Percentiles rank a stretch among this genome's conserved stretches.
phyloP scores from a whole-genome alignment of 2,329 filamentous ascomycete genomes.

The Chrysoporthe deuterocubensis region DNA sequence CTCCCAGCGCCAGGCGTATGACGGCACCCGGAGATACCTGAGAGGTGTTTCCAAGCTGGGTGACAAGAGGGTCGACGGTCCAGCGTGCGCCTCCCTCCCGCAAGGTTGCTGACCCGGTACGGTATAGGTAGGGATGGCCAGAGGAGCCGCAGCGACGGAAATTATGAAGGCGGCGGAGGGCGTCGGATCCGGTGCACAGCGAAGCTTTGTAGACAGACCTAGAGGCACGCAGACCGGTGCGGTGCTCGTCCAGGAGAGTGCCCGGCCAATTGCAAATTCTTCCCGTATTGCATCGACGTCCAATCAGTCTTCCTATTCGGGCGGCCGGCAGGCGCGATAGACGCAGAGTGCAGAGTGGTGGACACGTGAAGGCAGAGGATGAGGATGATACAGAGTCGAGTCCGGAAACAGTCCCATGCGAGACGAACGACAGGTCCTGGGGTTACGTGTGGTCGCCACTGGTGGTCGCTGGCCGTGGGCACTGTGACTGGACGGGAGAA shows the following conservation, averaged over 20 bases:
- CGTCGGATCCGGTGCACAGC: neutral
- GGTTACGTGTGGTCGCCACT: slow-evolving; percentile 11
- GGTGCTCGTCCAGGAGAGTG: neutral
- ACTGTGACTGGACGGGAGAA: slow-evolving; percentile 15
- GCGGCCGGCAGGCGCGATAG: neutral
- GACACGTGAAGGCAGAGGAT: slow-evolving; percentile 14
- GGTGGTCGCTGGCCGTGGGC: slow-evolving; percentile 17
- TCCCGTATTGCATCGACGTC: neutral
- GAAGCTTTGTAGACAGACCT: neutral
- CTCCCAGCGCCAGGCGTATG: slow-evolving; percentile 2
- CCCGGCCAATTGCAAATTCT: neutral
- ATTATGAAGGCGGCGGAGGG: neutral
- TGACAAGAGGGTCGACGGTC: neutral
- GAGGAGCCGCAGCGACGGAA: neutral
- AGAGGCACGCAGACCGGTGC: neutral
- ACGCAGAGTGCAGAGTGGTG: slow-evolving; percentile 6
- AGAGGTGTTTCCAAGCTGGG: neutral
- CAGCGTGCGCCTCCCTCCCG: neutral
- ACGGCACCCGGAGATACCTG: neutral
- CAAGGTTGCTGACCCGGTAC: neutral
- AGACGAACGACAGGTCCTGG: neutral
- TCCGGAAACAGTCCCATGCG: slow-evolving; percentile 9
- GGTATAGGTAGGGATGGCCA: neutral
- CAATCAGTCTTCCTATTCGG: slow-evolving; percentile 12
- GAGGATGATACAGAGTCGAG: slow-evolving; percentile 14